Conservation (phyloP, 169 alveolate species). For the Perkinsus marinus region DNA sequence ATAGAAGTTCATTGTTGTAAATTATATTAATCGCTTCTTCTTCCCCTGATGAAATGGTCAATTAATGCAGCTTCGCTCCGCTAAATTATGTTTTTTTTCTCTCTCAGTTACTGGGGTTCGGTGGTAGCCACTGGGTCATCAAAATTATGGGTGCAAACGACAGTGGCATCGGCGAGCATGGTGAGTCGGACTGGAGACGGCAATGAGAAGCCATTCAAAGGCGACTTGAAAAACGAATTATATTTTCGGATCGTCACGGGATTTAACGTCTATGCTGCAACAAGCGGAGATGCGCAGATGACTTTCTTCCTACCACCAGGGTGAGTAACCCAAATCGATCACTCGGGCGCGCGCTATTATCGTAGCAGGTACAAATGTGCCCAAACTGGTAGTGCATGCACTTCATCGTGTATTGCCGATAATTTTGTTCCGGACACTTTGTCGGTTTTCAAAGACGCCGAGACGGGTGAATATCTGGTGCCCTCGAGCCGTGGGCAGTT, state of each 20-base stretch:
- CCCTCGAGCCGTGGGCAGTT: neutral
- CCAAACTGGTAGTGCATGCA: neutral
- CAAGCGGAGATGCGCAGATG: neutral
- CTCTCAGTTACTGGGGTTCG: neutral
- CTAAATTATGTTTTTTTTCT: too few species aligned
- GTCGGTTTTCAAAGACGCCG: neutral
- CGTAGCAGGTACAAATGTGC: neutral
- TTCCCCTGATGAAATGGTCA: too few species aligned
- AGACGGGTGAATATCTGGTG: neutral
- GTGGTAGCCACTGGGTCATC: neutral
- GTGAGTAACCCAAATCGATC: neutral
- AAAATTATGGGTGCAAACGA: neutral
- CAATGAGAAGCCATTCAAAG: neutral
- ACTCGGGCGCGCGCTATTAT: neutral
- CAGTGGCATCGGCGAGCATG: neutral
- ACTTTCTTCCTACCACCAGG: neutral
- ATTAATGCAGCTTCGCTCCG: too few species aligned
- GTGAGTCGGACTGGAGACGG: neutral
- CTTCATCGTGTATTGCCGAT: neutral
- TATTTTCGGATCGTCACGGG: neutral
- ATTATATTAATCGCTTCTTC: too few species aligned
- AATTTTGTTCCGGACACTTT: neutral
- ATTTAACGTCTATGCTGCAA: slow-evolving; percentile 1
- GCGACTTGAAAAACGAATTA: slow-evolving; percentile 4
- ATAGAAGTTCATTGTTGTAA: too few species aligned